phyloP scores from a whole-genome alignment of 1,284 basidiomycete genomes.

The Moesziomyces globuligerus region DNA sequence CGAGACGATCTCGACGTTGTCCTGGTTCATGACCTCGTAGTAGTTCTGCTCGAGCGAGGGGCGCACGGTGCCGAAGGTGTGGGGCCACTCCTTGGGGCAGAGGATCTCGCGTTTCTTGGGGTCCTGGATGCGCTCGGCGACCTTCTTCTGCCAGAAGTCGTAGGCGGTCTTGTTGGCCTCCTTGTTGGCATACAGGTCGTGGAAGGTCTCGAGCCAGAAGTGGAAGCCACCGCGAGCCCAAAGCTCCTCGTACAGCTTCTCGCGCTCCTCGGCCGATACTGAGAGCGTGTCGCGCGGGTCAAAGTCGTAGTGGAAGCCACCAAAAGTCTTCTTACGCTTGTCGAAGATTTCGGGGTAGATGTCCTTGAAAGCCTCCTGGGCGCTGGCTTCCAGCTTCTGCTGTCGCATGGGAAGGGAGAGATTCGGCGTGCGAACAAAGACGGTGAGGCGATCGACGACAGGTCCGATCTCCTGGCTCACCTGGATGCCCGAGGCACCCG shows the following conservation, averaged over 20 bases:
- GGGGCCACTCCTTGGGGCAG: conserved; percentile 48
- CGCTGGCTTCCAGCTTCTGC: conserved; percentile 35
- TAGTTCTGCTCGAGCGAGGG: conserved; percentile 55
- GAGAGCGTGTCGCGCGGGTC: conserved; percentile 35
- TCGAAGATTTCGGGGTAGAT: conserved; percentile 53
- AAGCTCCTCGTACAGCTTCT: conserved; percentile 41
- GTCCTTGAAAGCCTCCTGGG: conserved; percentile 50
- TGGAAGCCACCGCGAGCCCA: conserved; percentile 48
- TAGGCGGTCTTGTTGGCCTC: conserved; percentile 51
- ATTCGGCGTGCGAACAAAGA: conserved; percentile 58
- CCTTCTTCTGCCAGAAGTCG: conserved; percentile 57
- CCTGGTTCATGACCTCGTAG: conserved; percentile 69
- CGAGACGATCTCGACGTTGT: conserved; percentile 72
- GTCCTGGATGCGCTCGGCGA: conserved; percentile 40
- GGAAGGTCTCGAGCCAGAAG: conserved; percentile 54
- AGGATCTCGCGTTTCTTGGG: conserved; percentile 55
- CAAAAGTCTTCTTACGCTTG: conserved; percentile 52
- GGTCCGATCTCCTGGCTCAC: conserved; percentile 68
- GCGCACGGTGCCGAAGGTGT: conserved; percentile 55
- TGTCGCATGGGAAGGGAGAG: conserved; percentile 53
- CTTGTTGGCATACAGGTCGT: conserved; percentile 44
- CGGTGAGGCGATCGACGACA: conserved; percentile 42
- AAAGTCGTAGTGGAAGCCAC: conserved; percentile 55
- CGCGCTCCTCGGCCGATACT: conserved; percentile 43
- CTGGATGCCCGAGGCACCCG: conserved; percentile 72